These are phyloP conservation scores for Pseudotsuga menziesii DNA, from an alignment of 75 land plant species.

Conservation along the genomic window DNA sequence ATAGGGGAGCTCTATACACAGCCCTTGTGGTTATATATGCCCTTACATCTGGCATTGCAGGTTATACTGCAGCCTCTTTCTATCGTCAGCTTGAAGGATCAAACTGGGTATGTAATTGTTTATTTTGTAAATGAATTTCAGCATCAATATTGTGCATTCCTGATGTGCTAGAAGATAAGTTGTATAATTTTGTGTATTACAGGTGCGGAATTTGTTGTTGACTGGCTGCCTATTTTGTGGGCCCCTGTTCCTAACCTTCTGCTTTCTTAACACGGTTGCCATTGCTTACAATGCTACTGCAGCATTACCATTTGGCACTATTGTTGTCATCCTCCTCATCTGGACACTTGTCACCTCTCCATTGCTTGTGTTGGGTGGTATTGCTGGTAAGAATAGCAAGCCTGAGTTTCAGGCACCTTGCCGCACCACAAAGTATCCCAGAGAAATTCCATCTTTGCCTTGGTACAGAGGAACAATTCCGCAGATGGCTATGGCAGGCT, in stretches of 20 bases:
- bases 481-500: slow-evolving; percentile 79
- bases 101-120: slow-evolving; percentile 46
- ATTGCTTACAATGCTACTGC: slow-evolving; percentile 64
- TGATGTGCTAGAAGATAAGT: background rate
- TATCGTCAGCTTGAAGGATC: slow-evolving; percentile 64
- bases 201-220: slow-evolving; percentile 51
- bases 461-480: slow-evolving; percentile 64
- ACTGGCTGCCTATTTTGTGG: slow-evolving; percentile 68
- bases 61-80: slow-evolving; percentile 56
- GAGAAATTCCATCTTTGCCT: slow-evolving; percentile 62
- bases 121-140: too few species aligned
- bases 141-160: too few species aligned
- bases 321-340: slow-evolving; percentile 56
- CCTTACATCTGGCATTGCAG: slow-evolving; percentile 79
- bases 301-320: slow-evolving; percentile 73
- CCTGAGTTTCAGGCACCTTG: slow-evolving; percentile 70
- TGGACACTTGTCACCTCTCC: slow-evolving; percentile 69
- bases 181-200: slow-evolving; percentile 4
- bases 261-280: slow-evolving; percentile 68
- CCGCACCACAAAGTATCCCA: slow-evolving; percentile 69
- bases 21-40: slow-evolving; percentile 70
- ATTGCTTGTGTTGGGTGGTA: slow-evolving; percentile 72
- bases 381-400: slow-evolving; percentile 71
- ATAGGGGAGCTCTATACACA: slow-evolving; percentile 64
- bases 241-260: slow-evolving; percentile 63